Percentiles rank a stretch among this genome's conserved stretches.
phyloP scores from a whole-genome alignment of 1,284 basidiomycete species.

The Kwoniella shivajii region DNA sequence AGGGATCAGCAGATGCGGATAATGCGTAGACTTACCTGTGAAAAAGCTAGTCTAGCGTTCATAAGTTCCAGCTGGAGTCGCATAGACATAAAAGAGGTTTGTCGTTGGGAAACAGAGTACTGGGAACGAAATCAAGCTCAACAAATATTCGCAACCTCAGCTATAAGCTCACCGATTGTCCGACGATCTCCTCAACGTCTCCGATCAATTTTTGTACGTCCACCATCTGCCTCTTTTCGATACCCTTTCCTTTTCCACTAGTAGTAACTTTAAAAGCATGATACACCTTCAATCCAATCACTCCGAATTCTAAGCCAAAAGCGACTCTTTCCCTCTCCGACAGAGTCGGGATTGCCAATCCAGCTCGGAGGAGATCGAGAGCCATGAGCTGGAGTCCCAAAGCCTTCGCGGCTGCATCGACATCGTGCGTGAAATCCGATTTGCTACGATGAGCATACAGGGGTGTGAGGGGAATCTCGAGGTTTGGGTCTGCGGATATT shows the following conservation, averaged over 20 bases:
- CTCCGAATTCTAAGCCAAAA: conserved; percentile 38
- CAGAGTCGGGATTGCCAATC: conserved; percentile 21
- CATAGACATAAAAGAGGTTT: conserved; percentile 23
- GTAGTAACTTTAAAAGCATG: background rate
- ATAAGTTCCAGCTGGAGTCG: conserved; percentile 32
- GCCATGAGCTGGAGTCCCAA: conserved; percentile 34
- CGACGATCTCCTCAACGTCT: conserved; percentile 30
- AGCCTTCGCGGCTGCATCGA: conserved; percentile 27
- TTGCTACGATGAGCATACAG: background rate
- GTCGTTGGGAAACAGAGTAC: conserved; percentile 25
- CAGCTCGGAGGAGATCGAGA: conserved; percentile 36
- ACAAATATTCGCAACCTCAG: no score
- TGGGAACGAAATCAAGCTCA: conserved; percentile 5
- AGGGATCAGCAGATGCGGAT: no score
- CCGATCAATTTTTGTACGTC: conserved; percentile 19
- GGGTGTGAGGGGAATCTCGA: conserved; percentile 2
- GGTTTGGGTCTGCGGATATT: conserved; percentile 5
- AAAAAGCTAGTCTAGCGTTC: conserved; percentile 27
- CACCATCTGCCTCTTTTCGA: conserved; percentile 5
- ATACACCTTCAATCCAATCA: conserved; percentile 38
- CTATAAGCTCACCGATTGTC: conserved; percentile 21
- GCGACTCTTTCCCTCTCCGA: conserved; percentile 40
- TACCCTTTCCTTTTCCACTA: conserved; percentile 13
- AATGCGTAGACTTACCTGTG: conserved; percentile 32
- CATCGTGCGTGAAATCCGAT: conserved; percentile 25